A percentile compares a stretch with the other conserved stretches of the same genome.
phyloP scores from a whole-genome alignment of 164 flowering plant species.

The Taxillus chinensis region DNA sequence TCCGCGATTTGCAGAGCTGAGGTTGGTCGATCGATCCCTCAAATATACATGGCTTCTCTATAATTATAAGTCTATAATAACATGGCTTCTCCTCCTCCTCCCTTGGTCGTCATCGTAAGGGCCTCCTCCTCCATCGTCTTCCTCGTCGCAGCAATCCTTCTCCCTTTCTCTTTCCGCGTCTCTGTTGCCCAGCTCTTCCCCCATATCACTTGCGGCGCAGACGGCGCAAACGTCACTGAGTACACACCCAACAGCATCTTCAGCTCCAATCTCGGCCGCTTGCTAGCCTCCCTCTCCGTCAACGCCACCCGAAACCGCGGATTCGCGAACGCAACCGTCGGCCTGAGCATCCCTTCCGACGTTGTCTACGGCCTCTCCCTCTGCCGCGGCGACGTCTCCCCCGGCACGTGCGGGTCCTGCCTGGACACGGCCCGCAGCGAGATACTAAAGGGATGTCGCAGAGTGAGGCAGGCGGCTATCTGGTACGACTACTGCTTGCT shows the following conservation, averaged over 20 bases:
- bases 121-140: too few species aligned
- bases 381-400: conserved; percentile 8
- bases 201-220: background rate
- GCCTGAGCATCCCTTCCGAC: background rate
- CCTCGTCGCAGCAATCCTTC: too few species aligned
- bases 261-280: background rate
- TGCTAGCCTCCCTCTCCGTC: background rate
- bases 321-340: background rate
- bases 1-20: too few species aligned
- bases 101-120: too few species aligned
- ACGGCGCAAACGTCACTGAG: background rate
- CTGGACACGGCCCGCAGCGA: background rate
- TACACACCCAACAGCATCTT: background rate
- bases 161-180: too few species aligned
- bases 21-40: too few species aligned
- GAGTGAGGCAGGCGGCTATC: background rate
- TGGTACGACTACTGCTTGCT: conserved; percentile 11
- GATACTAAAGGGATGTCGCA: background rate
- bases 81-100: too few species aligned
- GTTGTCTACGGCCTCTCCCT: conserved; percentile 7
- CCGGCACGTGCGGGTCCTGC: conserved; percentile 5
- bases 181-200: background rate
- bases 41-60: too few species aligned
- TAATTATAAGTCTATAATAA: too few species aligned
- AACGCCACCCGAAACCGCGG: background rate